These are phyloP conservation scores for Stachybotrys elegans DNA, from an alignment of 2,329 filamentous ascomycete genomes.

Conservation along the genomic window DNA sequence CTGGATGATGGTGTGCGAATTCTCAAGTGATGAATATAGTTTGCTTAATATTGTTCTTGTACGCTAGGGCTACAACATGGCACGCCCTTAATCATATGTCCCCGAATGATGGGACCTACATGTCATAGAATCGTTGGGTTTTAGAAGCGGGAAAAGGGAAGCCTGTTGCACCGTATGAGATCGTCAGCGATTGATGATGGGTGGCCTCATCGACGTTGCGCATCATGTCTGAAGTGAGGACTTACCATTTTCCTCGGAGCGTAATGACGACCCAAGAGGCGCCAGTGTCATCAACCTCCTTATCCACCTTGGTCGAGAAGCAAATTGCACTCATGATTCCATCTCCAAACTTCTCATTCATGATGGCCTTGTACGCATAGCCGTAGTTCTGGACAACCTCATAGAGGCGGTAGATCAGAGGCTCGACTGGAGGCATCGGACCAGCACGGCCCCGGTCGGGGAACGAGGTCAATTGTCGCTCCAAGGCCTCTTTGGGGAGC, in stretches of 20 bases:
- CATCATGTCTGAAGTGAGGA: conserved; percentile 3
- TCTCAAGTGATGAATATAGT: too few species aligned
- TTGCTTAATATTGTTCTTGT: too few species aligned
- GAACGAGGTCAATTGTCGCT: conserved; percentile 62
- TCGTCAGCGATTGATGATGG: too few species aligned
- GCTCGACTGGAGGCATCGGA: conserved; percentile 31
- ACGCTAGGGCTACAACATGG: too few species aligned
- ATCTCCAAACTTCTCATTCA: conserved; percentile 93
- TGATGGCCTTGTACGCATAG: conserved; percentile 88
- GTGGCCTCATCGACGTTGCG: too few species aligned
- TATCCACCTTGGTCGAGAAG: conserved; percentile 87
- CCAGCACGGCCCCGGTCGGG: conserved; percentile 71
- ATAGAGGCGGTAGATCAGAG: conserved; percentile 76
- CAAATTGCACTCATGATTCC: conserved; percentile 97
- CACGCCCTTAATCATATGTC: too few species aligned
- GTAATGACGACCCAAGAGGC: conserved; percentile 82
- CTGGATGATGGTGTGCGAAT: too few species aligned
- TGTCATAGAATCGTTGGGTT: too few species aligned
- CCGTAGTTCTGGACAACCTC: conserved; percentile 97
- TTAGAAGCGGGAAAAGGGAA: conserved; percentile 27
- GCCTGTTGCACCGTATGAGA: conserved; percentile 16
- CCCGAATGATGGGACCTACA: too few species aligned
- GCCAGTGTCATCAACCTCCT: conserved; percentile 83
- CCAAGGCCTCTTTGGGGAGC: conserved; percentile 51
- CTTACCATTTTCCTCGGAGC: conserved; percentile 76